A percentile compares a stretch with the other conserved stretches of the same genome.
Conservation (phyloP, 805 yeast species). For the Komagataella pseudopastoris region DNA sequence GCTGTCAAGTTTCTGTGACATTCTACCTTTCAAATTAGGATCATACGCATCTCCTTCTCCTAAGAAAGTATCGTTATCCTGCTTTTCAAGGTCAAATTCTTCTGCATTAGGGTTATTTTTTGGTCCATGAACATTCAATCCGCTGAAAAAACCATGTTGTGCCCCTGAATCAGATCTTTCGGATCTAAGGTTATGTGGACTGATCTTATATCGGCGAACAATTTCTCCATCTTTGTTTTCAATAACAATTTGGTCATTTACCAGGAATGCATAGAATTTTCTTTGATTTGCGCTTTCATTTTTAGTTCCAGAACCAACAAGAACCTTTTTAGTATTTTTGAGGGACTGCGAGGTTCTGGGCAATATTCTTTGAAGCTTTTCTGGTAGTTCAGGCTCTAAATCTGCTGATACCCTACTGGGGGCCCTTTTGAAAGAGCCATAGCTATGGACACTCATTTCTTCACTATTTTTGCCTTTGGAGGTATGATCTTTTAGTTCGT, state of each 20-base stretch:
- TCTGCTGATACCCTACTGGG: constrained; percentile 1
- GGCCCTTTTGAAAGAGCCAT: constrained; percentile 7
- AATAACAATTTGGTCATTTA: constrained; percentile 65
- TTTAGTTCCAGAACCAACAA: not conserved
- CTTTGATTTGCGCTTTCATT: constrained; percentile 13
- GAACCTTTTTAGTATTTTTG: not conserved
- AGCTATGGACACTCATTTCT: constrained; percentile 6
- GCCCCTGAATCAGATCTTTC: constrained; percentile 2
- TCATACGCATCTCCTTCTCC: not conserved
- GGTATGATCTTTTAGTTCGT: not conserved
- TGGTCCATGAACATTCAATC: not conserved
- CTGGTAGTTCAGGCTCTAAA: not conserved
- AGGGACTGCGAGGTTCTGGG: not conserved
- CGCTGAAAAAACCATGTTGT: constrained; percentile 4
- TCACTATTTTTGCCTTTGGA: not conserved
- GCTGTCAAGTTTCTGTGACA: not conserved
- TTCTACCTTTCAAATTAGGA: not conserved
- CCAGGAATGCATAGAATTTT: constrained; percentile 56
- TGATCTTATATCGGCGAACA: constrained; percentile 67
- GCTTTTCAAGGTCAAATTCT: not conserved
- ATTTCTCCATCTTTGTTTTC: constrained; percentile 92
- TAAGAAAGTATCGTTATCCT: not conserved
- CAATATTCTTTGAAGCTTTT: not conserved
- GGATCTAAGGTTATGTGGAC: constrained; percentile 13
- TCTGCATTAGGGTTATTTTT: not conserved